A percentile compares a stretch with the other conserved stretches of the same genome.
phyloP scores from a whole-genome alignment of 148 eudicot genomes.

The Suaeda aralocaspica region DNA sequence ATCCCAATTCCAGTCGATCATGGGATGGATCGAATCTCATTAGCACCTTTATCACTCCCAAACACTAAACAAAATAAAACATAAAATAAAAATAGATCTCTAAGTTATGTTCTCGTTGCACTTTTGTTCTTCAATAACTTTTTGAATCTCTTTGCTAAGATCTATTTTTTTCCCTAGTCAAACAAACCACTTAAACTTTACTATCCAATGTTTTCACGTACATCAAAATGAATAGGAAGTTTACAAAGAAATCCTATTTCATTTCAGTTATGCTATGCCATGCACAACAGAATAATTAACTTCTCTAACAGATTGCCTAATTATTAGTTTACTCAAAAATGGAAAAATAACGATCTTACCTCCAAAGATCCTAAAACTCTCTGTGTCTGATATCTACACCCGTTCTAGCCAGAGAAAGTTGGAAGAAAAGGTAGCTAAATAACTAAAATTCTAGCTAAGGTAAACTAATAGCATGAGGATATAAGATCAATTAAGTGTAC shows the following conservation, averaged over 20 bases:
- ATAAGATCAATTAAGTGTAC: too few species aligned
- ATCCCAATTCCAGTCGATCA: too few species aligned
- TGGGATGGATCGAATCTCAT: too few species aligned
- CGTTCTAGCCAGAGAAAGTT: not conserved
- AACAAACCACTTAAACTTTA: not conserved
- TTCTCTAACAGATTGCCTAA: not conserved
- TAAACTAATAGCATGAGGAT: too few species aligned
- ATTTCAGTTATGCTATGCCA: not conserved
- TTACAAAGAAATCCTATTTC: not conserved
- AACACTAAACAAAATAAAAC: too few species aligned
- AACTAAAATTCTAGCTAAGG: too few species aligned
- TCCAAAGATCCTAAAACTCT: not conserved
- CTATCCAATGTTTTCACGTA: not conserved
- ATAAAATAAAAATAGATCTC: too few species aligned
- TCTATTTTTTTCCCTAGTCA: not conserved
- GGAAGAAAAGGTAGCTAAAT: too few species aligned
- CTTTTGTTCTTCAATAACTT: too few species aligned
- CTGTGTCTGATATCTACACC: not conserved
- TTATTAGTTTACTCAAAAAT: not conserved
- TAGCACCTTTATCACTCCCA: too few species aligned
- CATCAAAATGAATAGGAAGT: conserved; percentile 1
- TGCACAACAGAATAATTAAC: not conserved
- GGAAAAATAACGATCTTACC: not conserved
- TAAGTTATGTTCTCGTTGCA: too few species aligned
- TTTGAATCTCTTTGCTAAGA: not conserved